Evolutionary conservation across 805 yeast genomes (phyloP).

Genomic region (Candida nitratophila): DNA sequence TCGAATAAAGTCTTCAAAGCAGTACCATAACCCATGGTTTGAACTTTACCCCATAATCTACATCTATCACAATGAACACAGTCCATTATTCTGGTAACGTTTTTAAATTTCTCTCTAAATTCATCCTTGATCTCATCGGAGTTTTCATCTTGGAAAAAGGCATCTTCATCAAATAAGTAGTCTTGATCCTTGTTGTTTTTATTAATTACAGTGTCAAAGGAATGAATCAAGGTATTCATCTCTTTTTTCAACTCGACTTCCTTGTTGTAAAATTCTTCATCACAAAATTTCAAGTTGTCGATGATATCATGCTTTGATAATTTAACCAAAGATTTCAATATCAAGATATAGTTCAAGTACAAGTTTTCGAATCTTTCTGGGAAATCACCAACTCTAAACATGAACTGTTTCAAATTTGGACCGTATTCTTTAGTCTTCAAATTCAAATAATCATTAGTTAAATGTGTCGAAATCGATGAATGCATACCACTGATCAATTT

Average conservation of each 20-base stretch:
- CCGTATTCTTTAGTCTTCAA: conserved; percentile 69
- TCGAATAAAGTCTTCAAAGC: conserved; percentile 88
- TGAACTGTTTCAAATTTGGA: conserved; percentile 75
- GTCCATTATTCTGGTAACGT: conserved; percentile 91
- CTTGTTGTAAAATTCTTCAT: conserved; percentile 19
- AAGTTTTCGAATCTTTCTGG: conserved; percentile 87
- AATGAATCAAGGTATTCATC: conserved; percentile 26
- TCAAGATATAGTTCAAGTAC: conserved; percentile 86
- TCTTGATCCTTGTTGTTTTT: conserved; percentile 8
- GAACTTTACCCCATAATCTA: conserved; percentile 96
- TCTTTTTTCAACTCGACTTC: conserved; percentile 21
- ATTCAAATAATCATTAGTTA: conserved; percentile 75
- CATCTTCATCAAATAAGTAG: conserved; percentile 37
- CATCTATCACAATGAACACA: conserved; percentile 99
- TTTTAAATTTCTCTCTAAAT: conserved; percentile 77
- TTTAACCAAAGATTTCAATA: conserved; percentile 75
- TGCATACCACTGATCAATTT: conserved; percentile 89
- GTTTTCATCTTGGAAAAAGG: conserved; percentile 37
- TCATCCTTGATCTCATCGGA: conserved; percentile 68
- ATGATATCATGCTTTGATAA: conserved; percentile 24
- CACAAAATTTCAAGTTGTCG: conserved; percentile 16
- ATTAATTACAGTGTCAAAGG: conserved; percentile 17
- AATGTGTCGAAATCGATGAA: conserved; percentile 89
- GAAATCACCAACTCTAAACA: conserved; percentile 82
- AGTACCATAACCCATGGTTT: conserved; percentile 96